Base-by-base conservation (phyloP, 176 grass and related monocot genomes). In the Lolium rigidum region DNA sequence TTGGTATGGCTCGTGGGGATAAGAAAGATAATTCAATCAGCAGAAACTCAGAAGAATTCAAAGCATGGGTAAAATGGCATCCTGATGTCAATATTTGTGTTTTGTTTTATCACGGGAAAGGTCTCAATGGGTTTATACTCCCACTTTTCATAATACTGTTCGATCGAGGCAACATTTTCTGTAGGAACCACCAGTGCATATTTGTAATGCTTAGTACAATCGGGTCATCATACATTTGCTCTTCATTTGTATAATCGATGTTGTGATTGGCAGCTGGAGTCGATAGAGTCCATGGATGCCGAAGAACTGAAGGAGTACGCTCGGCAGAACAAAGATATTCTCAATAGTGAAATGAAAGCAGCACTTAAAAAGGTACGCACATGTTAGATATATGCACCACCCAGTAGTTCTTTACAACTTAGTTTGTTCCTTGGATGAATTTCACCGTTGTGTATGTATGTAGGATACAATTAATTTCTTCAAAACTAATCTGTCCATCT, bases 331-430 rank as follows among this genome's bases (percentile, higher is more conserved):
- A 72, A 60, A 31, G n/a, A 15, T 17, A 7, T 24, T 22, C 59
- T 83, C 18, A 24, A n/a, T 18, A 69, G 10, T 31, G 46, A 81
- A 15, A 69, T 69, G 6, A 82, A 52, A 69, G 26, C 46, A n/a
- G 63, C 79, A 54, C 21, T 69, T 52, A 54, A 82, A 20, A 82
- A 68, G 62, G 79, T 82, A 7, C 12, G 10, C 63, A 12, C 49
- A 35, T 35, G 10, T 9, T 49, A 0, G 48, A 62, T 18, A 80
- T 66, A 15, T 7, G 65, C 46, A 44, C 41, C 41, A 44, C 31
- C 41, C 5, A 44, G 5, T 10, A 10, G 11, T 48, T 48, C 46
- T 7, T 48, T 48, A 9, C 46, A 48, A 48, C 9, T 48, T 48
- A 48, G 10, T 48, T 48, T 7, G 5, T 9, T 44, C 43, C 43